Evolutionary conservation across 257 asterid genomes (phyloP), one percentile per base, ranked within the genome.

Genomic region (Solanum tacnaense): DNA sequence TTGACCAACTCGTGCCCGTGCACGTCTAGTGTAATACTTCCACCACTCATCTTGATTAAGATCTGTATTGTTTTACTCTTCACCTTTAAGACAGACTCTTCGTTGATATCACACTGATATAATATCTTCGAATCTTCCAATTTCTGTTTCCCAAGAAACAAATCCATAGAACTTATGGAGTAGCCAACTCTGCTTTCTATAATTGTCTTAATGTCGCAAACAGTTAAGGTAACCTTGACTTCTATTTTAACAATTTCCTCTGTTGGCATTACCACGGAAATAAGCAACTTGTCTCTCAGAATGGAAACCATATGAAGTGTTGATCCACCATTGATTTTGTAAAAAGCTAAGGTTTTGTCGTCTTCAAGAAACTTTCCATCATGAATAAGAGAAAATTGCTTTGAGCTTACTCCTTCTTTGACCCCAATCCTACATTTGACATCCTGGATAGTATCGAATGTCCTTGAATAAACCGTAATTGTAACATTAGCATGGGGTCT

Each of bases 341-440:
- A 87, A 70, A 71, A 78, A 35, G 41, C 86, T 36, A 89, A 70
- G 31, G 89, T 91, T 81, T n/a, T 70, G 8, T 88, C 73, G 9
- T 56, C 90, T 12, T 86, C 87, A 83, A 89, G 90, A 18, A n/a
- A 27, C 87, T 89, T 89, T 13, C 89, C 90, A 0, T 87, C 76
- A 83, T 38, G 71, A 73, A 87, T 49, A 67, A 89, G 83, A 38
- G 79, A 41, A 87, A 85, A 89, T 29, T 34, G 2, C 2, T 35
- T 25, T 3, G 85, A 31, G 6, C 4, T 21, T 44, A 58, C 16
- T 38, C 87, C 79, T 39, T 83, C 90, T 60, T 87, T 85, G 10
- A 83, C 79, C 56, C 11, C 65, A 72, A 89, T 88, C 58, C n/a
- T 62, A 39, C 75, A 74, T 84, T 89, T 89, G 52, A 89, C 32